Evolutionary conservation across 2,329 filamentous ascomycete species (phyloP), one percentile per base, ranked within the genome.

Genomic region (Pseudodiploospora longispora): DNA sequence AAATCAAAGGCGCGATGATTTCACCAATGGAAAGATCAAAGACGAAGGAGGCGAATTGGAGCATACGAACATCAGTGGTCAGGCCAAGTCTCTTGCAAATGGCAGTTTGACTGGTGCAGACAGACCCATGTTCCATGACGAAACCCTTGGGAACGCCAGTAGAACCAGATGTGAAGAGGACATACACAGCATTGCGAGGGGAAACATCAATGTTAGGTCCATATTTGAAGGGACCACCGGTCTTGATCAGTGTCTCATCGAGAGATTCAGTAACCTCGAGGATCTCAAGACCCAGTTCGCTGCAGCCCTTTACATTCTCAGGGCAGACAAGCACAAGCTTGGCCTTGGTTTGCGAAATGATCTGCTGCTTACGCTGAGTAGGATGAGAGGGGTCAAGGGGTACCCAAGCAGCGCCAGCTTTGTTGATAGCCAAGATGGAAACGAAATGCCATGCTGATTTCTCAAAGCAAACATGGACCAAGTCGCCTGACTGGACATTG

Each of bases 401-500:
- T 19, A 51, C 52, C 28, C 47, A 52, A 5, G 38, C 47, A 6
- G 41, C 52, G 10, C 48, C 52, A 19, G 52, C 47, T 27, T 50
- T 47, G 19, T 46, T 35, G 10, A 49, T 44, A 6, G 37, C 44
- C 1, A 46, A 27, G 30, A 49, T 44, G 10, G 46, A n/a, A 32
- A 50, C 50, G 10, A 47, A 10, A 10, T 10, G 1, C 40, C 44
- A 3, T 10, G 35, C n/a, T 29, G 35, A 30, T 19, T 50, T 55
- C 6, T 50, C 44, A 6, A 54, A 55, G 40, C 48, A 52, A 19
- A 52, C 35, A 2, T 42, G 47, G n/a, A 54, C 37, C 4, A 48
- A 28, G 8, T 35, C 42, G 29, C 57, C 59, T 5, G 52, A 50
- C 3, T 44, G 37, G 19, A 67, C 51, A 10, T 58, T 57, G 2